Conservation (phyloP, 257 asterid genomes). For the Voacanga thouarsii region DNA sequence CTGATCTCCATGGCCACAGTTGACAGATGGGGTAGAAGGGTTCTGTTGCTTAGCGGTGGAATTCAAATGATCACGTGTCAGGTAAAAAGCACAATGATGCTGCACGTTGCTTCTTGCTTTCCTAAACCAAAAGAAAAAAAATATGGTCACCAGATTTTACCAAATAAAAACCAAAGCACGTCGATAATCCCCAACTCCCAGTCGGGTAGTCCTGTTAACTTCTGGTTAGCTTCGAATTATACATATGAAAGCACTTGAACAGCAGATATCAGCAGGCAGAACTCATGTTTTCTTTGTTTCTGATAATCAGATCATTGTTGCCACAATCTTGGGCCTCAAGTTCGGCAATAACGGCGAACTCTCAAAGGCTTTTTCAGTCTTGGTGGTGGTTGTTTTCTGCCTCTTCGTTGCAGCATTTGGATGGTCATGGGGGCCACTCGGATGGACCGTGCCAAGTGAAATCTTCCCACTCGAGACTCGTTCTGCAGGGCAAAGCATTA, state of each 20-base stretch:
- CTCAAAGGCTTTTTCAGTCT: conserved; percentile 17
- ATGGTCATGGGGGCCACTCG: conserved; percentile 46
- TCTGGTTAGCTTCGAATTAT: background rate
- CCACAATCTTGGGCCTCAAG: conserved; percentile 26
- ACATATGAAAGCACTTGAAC: background rate
- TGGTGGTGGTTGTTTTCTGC: conserved; percentile 26
- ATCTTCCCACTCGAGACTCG: conserved; percentile 36
- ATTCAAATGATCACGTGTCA: conserved; percentile 50
- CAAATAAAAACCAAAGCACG: too few species aligned
- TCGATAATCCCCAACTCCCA: background rate
- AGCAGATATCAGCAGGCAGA: background rate
- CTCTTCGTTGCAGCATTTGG: conserved; percentile 26
- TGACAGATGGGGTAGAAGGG: conserved; percentile 64
- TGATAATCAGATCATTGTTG: conserved; percentile 24
- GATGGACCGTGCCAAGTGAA: conserved; percentile 46
- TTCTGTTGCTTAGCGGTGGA: conserved; percentile 64
- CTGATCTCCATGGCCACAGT: conserved; percentile 66
- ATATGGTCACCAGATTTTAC: too few species aligned
- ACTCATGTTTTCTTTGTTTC: background rate
- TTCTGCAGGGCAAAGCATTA: conserved; percentile 40
- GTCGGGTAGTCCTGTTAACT: background rate
- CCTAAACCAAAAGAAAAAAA: background rate
- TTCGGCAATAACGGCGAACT: conserved; percentile 17
- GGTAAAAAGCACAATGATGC: conserved; percentile 17
- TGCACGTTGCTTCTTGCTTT: background rate